phyloP scores from a whole-genome alignment of 208 protist species.

The Balamuthia mandrillaris region DNA sequence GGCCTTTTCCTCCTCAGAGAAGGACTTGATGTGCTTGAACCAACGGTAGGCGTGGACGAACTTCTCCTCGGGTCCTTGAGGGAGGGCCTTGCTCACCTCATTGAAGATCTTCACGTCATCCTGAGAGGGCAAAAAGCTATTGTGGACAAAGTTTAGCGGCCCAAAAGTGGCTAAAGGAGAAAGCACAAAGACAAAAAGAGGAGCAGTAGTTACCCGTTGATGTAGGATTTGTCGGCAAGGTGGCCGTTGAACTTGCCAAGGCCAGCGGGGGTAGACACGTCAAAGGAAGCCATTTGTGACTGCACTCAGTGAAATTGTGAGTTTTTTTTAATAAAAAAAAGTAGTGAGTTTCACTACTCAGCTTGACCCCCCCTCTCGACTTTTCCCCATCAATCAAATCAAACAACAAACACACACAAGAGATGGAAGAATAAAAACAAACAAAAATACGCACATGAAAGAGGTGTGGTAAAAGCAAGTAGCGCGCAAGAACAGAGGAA shows the following conservation, averaged over 20 bases:
- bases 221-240: conserved; percentile 55
- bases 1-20: conserved; percentile 22
- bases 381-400: background rate
- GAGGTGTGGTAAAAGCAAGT: background rate
- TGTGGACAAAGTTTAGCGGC: background rate
- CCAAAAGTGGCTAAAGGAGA: background rate
- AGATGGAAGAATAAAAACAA: background rate
- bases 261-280: background rate
- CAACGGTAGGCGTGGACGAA: conserved; percentile 52
- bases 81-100: background rate
- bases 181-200: background rate
- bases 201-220: conserved; percentile 37
- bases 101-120: conserved; percentile 49
- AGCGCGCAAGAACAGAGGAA: background rate
- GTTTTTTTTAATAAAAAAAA: too few relatives aligned
- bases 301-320: background rate
- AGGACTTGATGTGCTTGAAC: conserved; percentile 55
- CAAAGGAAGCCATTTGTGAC: conserved; percentile 36
- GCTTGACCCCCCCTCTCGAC: background rate
- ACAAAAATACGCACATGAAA: background rate
- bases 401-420: background rate
- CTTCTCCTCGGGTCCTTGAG: conserved; percentile 31
- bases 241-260: conserved; percentile 46
- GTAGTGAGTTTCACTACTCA: background rate
- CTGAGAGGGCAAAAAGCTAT: background rate